Evolutionary conservation across 2,329 filamentous ascomycete species (phyloP), one percentile per base, ranked within the genome.

Genomic region (Corinectria fuckeliana): DNA sequence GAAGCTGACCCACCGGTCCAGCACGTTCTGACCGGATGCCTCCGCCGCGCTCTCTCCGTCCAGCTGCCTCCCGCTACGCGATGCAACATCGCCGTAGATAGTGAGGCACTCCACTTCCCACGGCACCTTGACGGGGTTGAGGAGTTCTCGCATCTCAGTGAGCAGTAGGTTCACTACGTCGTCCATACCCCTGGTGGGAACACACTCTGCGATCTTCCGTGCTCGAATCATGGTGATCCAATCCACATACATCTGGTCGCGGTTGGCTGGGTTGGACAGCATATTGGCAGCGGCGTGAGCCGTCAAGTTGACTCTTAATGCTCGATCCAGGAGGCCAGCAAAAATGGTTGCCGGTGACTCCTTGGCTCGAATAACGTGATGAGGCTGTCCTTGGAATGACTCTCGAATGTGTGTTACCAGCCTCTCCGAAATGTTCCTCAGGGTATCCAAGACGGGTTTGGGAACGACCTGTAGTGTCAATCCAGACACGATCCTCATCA

Each of bases 231-330:
- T 85, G 2, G 81, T 87, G 38, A 92, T 88, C 88, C 93, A 97
- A 72, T 99, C 95, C 50, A 90, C 82, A 81, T 95, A 97, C 95
- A 99, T 98, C 71, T 95, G 91, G 65, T 95, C 92, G 54, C 95
- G 88, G 73, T 96, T 96, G 44, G 92, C 91, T 16, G 92, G 88
- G 70, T 94, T 92, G 7, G 92, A 92, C 11, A 99, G 83, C 85
- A 97, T 93, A 63, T 95, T 96, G 20, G 93, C 94, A 1, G 94
- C 93, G 1, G 95, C 93, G 72, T 98, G 94, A 2, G 95, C 95
- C 18, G 94, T 92, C 59, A 95, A 85, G 72, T 99, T 99, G 60
- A 97, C 95, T 58, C 93, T 87, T 32, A 98, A 83, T 70, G 95
- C 90, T 49, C 95, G 91, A 71, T 94, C 91, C 16, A 99, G 79